phyloP scores from a whole-genome alignment of 2,329 filamentous ascomycete genomes.

The Nannizziopsis arthrosporioides region DNA sequence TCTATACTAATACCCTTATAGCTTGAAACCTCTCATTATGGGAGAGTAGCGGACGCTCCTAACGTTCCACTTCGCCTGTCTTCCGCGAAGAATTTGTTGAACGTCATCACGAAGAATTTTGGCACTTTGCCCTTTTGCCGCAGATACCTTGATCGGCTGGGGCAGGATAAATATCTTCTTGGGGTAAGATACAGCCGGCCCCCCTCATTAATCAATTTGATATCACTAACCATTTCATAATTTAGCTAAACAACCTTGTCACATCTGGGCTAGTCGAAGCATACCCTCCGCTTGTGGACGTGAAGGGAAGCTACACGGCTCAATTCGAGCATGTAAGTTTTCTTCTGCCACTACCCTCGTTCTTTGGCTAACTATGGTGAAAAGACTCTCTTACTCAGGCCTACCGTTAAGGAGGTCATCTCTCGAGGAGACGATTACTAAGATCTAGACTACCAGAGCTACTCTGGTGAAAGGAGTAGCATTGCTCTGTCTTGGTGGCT shows the following conservation, averaged over 20 bases:
- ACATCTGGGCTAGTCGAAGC: conserved; percentile 73
- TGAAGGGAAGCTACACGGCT: conserved; percentile 89
- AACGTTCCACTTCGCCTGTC: conserved; percentile 65
- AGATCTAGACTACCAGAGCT: conserved; percentile 11
- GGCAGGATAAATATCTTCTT: conserved; percentile 85
- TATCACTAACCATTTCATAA: conserved; percentile 5
- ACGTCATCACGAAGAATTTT: conserved; percentile 91
- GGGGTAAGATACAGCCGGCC: conserved; percentile 47
- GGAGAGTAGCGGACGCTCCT: conserved; percentile 57
- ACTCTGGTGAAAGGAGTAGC: conserved; percentile 10
- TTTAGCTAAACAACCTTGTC: conserved; percentile 74
- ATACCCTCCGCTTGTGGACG: conserved; percentile 79
- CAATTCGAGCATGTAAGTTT: conserved; percentile 82
- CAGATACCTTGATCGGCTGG: conserved; percentile 81
- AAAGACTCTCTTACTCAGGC: conserved; percentile 64
- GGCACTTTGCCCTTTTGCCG: conserved; percentile 84
- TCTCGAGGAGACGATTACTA: conserved; percentile 79
- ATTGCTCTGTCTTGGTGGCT: not conserved
- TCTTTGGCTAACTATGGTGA: conserved; percentile 3
- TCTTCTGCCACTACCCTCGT: not conserved
- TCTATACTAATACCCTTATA: conserved; percentile 22
- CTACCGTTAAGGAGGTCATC: conserved; percentile 76
- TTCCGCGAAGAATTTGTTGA: conserved; percentile 75
- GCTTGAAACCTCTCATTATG: conserved; percentile 81
- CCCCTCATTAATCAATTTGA: not conserved